Conservation (phyloP, 2,329 filamentous ascomycete species). For the Cladophialophora psammophila region DNA sequence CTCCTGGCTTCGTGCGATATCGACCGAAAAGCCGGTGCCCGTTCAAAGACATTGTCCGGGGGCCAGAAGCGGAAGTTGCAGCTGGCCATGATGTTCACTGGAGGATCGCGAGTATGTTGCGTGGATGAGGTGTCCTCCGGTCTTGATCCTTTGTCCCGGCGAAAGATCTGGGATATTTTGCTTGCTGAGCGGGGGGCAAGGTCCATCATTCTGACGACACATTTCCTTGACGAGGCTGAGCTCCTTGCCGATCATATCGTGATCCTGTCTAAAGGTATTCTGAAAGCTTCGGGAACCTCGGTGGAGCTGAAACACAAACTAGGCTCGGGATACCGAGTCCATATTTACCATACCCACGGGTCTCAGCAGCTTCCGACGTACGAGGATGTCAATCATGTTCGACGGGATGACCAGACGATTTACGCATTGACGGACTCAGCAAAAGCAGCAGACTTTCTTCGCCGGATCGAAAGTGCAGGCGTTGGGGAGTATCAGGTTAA, state of each 20-base stretch:
- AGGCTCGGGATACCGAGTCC: conserved; percentile 84
- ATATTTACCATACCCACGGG: conserved; percentile 68
- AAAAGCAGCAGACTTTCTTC: conserved; percentile 75
- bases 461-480: conserved; percentile 69
- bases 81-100: conserved; percentile 93
- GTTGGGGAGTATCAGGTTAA: conserved; percentile 83
- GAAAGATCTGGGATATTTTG: conserved; percentile 95
- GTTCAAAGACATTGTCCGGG: conserved; percentile 80
- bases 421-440: conserved; percentile 75
- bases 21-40: conserved; percentile 73
- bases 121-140: conserved; percentile 91
- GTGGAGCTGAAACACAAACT: conserved; percentile 83
- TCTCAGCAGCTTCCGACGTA: conserved; percentile 55
- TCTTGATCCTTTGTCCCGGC: conserved; percentile 81
- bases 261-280: conserved; percentile 81
- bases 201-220: conserved; percentile 87
- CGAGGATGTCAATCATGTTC: conserved; percentile 63
- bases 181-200: conserved; percentile 80
- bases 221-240: conserved; percentile 93
- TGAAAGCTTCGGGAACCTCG: conserved; percentile 83
- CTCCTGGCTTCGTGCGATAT: conserved; percentile 74
- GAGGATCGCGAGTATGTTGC: conserved; percentile 85
- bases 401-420: conserved; percentile 73
- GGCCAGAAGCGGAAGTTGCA: conserved; percentile 93
- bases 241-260: conserved; percentile 87